Evolutionary conservation across 164 flowering plant genomes (phyloP), one percentile per base, ranked within the genome.

Genomic region (Dillenia suffruticosa): DNA sequence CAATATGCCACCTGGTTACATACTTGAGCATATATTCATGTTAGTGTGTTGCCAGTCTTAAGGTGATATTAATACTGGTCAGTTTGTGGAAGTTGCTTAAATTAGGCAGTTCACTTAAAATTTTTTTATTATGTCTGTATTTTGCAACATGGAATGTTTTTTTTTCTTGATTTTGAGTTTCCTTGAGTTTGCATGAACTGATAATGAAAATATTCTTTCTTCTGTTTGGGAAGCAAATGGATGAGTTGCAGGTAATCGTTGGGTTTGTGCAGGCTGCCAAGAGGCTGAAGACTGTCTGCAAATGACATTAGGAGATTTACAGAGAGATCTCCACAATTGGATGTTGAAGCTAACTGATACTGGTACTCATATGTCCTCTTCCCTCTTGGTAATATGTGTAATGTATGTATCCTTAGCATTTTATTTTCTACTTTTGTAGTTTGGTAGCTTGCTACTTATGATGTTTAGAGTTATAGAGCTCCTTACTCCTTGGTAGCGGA

Each of bases 201-300:
- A 32, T 32, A 32, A 32, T 32, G 40, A 32, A 32, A 32, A 32
- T 32, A 32, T 32, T 32, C 40, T 61, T 70, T 70, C 43, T 60
- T 54, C 57, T 56, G 47, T 58, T 68, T 52, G 62, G 78, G 81
- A 58, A 92, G 96, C 92, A 88, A 87, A 77, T 93, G 89, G 98
- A 93, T 58, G 98, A 93, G 87, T 66, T 88, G 78, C 96, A 93
- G 80, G 98, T 93, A n/a, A 88, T 93, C 19, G 75, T 74, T 14
- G 92, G 90, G 55, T 93, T 93, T 68, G 94, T 79, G 60, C 80
- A 88, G 68, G 86, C 96, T 44, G 96, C 97, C 0, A 93, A 84
- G 84, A 80, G 92, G 67, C 75, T 88, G 70, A 93, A 93, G 79
- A 78, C 84, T 5, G 79, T 81, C 44, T 84, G 94, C 85, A 84